Conservation (phyloP, 805 yeast genomes). For the Candida mattraensis region DNA sequence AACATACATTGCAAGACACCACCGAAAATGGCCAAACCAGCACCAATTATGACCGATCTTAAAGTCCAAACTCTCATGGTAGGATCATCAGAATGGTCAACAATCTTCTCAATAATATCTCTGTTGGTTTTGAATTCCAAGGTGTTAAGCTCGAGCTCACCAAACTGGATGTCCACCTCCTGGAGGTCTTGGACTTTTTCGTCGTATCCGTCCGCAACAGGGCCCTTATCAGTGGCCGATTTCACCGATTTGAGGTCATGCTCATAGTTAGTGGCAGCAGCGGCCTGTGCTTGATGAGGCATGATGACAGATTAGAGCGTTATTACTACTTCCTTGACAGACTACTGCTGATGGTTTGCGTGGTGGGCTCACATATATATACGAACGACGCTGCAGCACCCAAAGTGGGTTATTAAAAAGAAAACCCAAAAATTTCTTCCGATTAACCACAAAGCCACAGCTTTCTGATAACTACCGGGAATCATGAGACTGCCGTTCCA, state of each 20-base stretch:
- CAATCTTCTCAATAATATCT: constrained; percentile 26
- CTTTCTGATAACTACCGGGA: no score
- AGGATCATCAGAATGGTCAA: constrained; percentile 39
- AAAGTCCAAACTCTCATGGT: constrained; percentile 37
- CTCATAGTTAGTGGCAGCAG: constrained; percentile 7
- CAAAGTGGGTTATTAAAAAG: no score
- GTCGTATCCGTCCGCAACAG: not conserved
- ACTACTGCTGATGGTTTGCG: not conserved
- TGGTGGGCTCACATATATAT: no score
- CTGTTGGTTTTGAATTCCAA: constrained; percentile 17
- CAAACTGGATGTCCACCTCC: constrained; percentile 16
- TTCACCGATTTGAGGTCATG: constrained; percentile 12
- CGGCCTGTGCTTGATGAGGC: constrained; percentile 14
- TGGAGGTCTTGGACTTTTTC: constrained; percentile 9
- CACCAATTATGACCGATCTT: constrained; percentile 35
- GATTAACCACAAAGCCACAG: no score
- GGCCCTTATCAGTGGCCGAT: constrained; percentile 3
- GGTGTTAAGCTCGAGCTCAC: constrained; percentile 13
- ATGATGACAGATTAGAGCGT: constrained; percentile 5
- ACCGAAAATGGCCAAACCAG: constrained; percentile 36
- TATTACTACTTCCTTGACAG: not conserved
- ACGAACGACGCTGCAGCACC: no score
- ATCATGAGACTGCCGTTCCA: no score
- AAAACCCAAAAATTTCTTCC: no score
- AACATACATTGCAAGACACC: constrained; percentile 36